A percentile compares a stretch with the other conserved stretches of the same genome.
phyloP scores from a whole-genome alignment of 495 filamentous ascomycete genomes.

The Sphaerosporella brunnea region DNA sequence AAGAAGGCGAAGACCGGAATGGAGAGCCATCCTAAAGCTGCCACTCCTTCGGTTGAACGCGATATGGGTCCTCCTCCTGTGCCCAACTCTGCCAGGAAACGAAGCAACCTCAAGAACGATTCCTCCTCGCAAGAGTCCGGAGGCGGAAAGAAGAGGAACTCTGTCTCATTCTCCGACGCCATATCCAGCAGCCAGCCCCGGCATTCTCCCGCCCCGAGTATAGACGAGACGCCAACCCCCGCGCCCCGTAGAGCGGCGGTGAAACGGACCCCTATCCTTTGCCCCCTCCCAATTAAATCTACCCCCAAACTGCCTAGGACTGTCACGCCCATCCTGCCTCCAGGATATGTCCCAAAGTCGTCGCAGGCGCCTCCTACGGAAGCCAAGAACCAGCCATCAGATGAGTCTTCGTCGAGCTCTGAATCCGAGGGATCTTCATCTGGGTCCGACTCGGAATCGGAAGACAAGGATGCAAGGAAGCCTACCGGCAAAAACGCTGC shows the following conservation, averaged over 20 bases:
- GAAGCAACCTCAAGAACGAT: slow-evolving; percentile 8
- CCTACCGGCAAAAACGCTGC: not conserved
- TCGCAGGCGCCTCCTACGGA: not conserved
- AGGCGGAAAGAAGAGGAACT: slow-evolving; percentile 10
- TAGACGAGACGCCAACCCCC: slow-evolving; percentile 11
- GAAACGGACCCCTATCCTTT: slow-evolving; percentile 18
- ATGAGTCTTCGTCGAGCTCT: not conserved
- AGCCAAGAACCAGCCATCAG: not conserved
- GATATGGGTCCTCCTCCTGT: slow-evolving; percentile 6
- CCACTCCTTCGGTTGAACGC: slow-evolving; percentile 4
- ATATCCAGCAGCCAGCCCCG: not conserved
- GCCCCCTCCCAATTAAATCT: not conserved
- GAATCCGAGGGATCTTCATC: slow-evolving; percentile 6
- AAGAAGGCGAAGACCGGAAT: slow-evolving; percentile 2
- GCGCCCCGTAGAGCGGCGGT: not conserved
- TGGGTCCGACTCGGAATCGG: slow-evolving; percentile 4
- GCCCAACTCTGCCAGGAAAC: slow-evolving; percentile 17
- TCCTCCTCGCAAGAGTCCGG: not conserved
- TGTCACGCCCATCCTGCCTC: not conserved
- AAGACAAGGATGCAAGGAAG: not conserved
- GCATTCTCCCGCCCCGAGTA: no score
- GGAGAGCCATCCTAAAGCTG: not conserved
- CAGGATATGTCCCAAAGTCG: not conserved
- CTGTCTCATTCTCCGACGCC: slow-evolving; percentile 20
- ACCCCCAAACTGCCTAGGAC: not conserved